Conservation (phyloP, 176 grass and related monocot genomes). For the Urochloa ruziziensis region DNA sequence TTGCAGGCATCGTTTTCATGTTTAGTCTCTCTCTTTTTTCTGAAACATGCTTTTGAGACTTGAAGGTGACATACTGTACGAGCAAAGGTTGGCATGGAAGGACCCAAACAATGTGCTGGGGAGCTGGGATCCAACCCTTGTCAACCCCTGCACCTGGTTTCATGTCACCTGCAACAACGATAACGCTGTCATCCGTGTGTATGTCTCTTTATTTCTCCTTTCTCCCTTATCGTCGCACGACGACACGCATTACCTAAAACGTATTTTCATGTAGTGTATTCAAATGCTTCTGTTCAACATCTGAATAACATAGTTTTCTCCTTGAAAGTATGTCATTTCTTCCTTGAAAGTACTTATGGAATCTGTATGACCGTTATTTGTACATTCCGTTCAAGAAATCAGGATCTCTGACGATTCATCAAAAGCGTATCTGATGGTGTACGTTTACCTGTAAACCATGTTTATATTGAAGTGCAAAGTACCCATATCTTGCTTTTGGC, state of each 20-base stretch:
- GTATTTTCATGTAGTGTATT: too few species aligned
- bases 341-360: too few species aligned
- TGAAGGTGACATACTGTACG: slow-evolving; percentile 42
- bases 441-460: background rate
- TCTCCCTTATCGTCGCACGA: background rate
- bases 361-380: too few species aligned
- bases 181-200: slow-evolving; percentile 45
- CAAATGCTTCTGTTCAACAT: background rate
- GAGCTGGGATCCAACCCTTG: slow-evolving; percentile 49
- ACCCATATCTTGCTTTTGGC: background rate
- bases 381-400: background rate
- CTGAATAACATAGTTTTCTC: background rate
- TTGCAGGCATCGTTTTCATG: background rate
- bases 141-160: slow-evolving; percentile 47
- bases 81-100: slow-evolving; percentile 14
- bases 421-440: background rate
- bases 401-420: background rate
- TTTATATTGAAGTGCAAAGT: background rate
- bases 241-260: too few species aligned
- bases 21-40: background rate
- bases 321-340: background rate
- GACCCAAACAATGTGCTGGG: slow-evolving; percentile 33
- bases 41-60: background rate
- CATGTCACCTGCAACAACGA: slow-evolving; percentile 43
- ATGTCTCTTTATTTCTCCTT: background rate